A percentile compares a stretch with the other conserved stretches of the same genome.
Conservation (phyloP, 345 rosid genomes). For the Syzygium aqueum region DNA sequence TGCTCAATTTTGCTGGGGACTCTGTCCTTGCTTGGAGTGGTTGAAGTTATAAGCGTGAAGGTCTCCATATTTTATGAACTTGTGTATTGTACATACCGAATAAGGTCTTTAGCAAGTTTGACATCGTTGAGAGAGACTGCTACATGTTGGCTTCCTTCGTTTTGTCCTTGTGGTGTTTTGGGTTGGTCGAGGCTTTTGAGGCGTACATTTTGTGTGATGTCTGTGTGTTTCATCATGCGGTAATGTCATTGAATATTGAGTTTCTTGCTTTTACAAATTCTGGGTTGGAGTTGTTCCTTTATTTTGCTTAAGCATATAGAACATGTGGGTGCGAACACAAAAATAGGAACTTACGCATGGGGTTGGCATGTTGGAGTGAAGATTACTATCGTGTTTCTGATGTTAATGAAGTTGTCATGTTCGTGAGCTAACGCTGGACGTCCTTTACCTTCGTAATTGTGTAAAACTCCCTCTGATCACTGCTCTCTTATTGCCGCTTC, state of each 20-base stretch:
- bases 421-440: background rate
- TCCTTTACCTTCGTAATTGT: background rate
- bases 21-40: constrained; percentile 96
- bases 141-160: background rate
- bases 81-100: background rate
- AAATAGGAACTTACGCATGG: too few species aligned
- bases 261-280: background rate
- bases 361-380: background rate
- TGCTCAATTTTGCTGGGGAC: constrained; percentile 85
- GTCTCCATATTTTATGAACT: background rate
- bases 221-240: background rate
- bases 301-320: background rate
- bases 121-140: background rate
- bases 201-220: background rate
- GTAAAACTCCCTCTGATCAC: background rate
- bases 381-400: background rate
- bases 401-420: background rate
- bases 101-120: background rate
- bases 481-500: background rate
- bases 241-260: background rate
- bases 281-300: background rate
- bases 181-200: background rate
- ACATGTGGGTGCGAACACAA: background rate
- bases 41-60: constrained; percentile 31
- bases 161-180: background rate